Evolutionary conservation across 2,329 filamentous ascomycete species (phyloP).

Genomic region (Xylaria arbuscula): DNA sequence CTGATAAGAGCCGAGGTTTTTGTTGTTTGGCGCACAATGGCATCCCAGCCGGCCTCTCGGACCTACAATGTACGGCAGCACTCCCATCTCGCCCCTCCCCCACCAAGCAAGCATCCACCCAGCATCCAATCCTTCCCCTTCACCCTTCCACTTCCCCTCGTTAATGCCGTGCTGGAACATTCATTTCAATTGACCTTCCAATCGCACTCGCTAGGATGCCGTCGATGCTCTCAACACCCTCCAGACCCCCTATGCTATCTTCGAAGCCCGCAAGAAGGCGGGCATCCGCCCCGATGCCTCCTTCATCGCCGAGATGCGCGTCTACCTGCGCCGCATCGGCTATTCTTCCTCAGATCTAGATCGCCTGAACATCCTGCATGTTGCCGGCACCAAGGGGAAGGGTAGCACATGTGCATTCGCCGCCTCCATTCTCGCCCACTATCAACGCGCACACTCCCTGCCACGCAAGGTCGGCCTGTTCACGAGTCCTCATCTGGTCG

Average conservation of each 20-base stretch:
- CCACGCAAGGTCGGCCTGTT: constrained; percentile 69
- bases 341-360: constrained; percentile 72
- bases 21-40: constrained; percentile 44
- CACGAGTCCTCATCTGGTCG: constrained; percentile 75
- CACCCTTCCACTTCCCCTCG: neutral
- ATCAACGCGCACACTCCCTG: constrained; percentile 52
- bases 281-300: constrained; percentile 76
- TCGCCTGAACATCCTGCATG: constrained; percentile 74
- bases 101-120: neutral
- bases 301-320: constrained; percentile 80
- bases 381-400: constrained; percentile 82
- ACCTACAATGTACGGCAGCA: constrained; percentile 43
- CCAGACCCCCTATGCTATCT: constrained; percentile 85
- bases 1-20: constrained; percentile 25
- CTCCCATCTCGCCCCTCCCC: neutral
- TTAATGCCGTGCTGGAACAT: neutral
- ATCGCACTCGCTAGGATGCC: constrained; percentile 72
- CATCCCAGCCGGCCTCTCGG: constrained; percentile 38
- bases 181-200: constrained; percentile 10
- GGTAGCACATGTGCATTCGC: constrained; percentile 77
- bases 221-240: constrained; percentile 87
- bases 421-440: constrained; percentile 68
- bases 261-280: constrained; percentile 81
- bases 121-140: too few relatives aligned
- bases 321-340: constrained; percentile 80